Conservation (phyloP, 768 basidiomycete species). For the Trametes cinnabarina region DNA sequence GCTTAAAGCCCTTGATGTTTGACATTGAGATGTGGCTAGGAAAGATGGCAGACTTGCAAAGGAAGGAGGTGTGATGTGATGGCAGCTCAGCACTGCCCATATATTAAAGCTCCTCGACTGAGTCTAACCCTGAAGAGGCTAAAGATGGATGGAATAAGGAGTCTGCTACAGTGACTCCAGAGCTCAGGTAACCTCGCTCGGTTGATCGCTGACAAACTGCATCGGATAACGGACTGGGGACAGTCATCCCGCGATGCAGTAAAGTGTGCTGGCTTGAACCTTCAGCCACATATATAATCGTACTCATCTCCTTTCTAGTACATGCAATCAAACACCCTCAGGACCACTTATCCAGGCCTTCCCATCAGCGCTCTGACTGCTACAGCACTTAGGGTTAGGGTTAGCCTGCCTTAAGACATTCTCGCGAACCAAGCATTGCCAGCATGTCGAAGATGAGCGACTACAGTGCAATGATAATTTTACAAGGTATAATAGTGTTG, state of each 20-base stretch:
- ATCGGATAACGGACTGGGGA: slow-evolving; percentile 94
- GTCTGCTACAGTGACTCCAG: slow-evolving; percentile 59
- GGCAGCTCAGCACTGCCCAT: slow-evolving; percentile 38
- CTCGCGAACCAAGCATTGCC: too few relatives aligned
- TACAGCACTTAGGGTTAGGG: slow-evolving; percentile 51
- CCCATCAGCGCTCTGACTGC: slow-evolving; percentile 98
- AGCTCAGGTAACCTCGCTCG: slow-evolving; percentile 61
- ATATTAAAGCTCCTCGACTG: slow-evolving; percentile 69
- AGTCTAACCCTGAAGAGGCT: slow-evolving; percentile 86
- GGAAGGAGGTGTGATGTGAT: slow-evolving; percentile 41
- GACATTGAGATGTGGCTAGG: slow-evolving; percentile 70
- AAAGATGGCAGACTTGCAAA: slow-evolving; percentile 40
- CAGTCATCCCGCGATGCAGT: slow-evolving; percentile 88
- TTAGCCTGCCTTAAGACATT: too few relatives aligned
- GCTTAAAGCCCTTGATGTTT: slow-evolving; percentile 58
- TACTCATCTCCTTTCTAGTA: slow-evolving; percentile 47
- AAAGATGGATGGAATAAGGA: slow-evolving; percentile 56
- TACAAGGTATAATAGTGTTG: too few relatives aligned
- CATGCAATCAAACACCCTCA: slow-evolving; percentile 60
- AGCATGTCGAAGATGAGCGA: too few relatives aligned
- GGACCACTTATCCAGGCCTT: slow-evolving; percentile 69
- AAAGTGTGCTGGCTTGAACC: slow-evolving; percentile 26
- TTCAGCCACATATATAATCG: neutral
- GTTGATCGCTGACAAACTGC: slow-evolving; percentile 96
- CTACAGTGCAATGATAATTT: too few relatives aligned